Base-by-base conservation (phyloP, 345 rosid species). In the Erodium maritimum region DNA sequence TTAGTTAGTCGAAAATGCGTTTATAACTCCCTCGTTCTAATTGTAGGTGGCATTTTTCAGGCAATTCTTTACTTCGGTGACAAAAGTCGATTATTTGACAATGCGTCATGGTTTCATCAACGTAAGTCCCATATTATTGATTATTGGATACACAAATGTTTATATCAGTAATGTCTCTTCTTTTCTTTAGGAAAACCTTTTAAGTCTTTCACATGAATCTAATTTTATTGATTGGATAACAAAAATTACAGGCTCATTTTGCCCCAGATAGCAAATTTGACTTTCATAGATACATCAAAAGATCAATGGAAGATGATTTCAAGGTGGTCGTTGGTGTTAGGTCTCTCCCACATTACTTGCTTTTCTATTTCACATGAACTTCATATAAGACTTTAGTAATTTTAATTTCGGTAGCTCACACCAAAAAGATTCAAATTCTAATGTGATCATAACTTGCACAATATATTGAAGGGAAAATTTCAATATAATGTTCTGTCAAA, bases 271-370 rank as follows among this genome's bases (percentile, higher is more conserved):
- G 78, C 67, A 73, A 62, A 56, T 79, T 79, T 21, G 60, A 79
- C 69, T 79, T 79, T 71, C 80, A 73, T 55, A 73, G 67, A 51
- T 79, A 79, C 55, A 73, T 79, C 1, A 79, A 76, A 17, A 73
- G 83, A 69, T 79, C 80, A 22, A 55, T 79, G 65, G 83, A 79
- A 62, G 83, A 79, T 67, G 83, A 79, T 60, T 79, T 79, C 74
- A 79, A 79, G 60, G 80, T 69, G 57, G 84, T 79, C 0, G 80
- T 79, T 17, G 84, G 80, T 18, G 76, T 79, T 66, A 79, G 82
- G 82, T 79, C 50, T 19, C 55, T n/a, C 18, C 16, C 50, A 4
- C 46, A 33, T 17, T 52, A 29, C 6, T 25, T 11, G 24, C 19
- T 25, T 56, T 25, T 56, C 55, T 52, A 17, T 21, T 51, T 50